Evolutionary conservation across 2,329 filamentous ascomycete species (phyloP).

Genomic region (Neofusicoccum kwambonambiense): DNA sequence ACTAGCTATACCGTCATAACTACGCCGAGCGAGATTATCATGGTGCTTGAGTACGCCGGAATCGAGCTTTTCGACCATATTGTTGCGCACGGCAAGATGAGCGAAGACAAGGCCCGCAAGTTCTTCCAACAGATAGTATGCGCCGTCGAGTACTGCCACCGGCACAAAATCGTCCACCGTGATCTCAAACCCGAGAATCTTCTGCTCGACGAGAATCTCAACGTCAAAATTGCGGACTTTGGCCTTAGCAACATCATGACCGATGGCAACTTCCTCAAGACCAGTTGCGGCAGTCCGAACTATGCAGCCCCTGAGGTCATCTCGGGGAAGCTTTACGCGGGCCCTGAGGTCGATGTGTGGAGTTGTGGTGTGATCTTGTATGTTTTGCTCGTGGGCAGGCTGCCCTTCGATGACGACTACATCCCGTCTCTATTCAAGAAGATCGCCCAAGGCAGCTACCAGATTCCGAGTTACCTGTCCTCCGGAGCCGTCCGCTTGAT

Average conservation of each 20-base stretch:
- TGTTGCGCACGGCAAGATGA: slow-evolving; percentile 87
- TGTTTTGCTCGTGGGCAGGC: slow-evolving; percentile 62
- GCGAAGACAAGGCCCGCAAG: slow-evolving; percentile 86
- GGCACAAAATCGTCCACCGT: slow-evolving; percentile 97
- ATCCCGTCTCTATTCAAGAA: slow-evolving; percentile 97
- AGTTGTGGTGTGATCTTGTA: slow-evolving; percentile 86
- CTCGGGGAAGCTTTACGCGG: slow-evolving; percentile 94
- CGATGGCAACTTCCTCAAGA: slow-evolving; percentile 98
- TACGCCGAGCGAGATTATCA: slow-evolving; percentile 90
- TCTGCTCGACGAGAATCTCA: slow-evolving; percentile 88
- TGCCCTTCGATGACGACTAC: slow-evolving; percentile 98
- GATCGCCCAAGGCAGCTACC: slow-evolving; percentile 91
- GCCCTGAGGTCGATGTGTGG: slow-evolving; percentile 98
- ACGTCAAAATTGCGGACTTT: slow-evolving; percentile 99
- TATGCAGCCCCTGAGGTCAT: slow-evolving; percentile 98
- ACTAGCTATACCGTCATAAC: slow-evolving; percentile 92
- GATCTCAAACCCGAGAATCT: slow-evolving; percentile 97
- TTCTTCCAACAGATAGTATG: slow-evolving; percentile 99
- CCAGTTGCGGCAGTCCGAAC: slow-evolving; percentile 96
- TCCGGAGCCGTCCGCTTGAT: slow-evolving; percentile 79
- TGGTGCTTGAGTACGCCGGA: slow-evolving; percentile 97
- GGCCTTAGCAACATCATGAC: slow-evolving; percentile 99
- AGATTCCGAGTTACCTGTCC: slow-evolving; percentile 87
- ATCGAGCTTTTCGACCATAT: slow-evolving; percentile 98
- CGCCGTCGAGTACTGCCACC: slow-evolving; percentile 97